Base-by-base conservation (phyloP, 176 grass and related monocot species). In the Secale cereale region DNA sequence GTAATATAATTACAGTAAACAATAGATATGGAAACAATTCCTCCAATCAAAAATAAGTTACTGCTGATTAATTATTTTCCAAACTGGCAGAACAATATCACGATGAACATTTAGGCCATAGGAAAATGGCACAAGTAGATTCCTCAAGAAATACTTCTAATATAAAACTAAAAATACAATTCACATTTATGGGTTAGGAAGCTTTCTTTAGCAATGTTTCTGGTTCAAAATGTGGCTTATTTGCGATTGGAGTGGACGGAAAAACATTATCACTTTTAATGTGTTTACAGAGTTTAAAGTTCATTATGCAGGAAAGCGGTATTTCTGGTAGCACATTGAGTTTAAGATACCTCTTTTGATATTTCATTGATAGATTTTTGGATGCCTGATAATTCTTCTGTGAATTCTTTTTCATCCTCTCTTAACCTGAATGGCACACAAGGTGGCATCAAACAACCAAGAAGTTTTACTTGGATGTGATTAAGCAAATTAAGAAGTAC, bases 261-360 rank as follows among this genome's bases (percentile, higher is more conserved):
- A 46, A 17, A 46, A 20, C 23, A 40, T 80, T 43, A 22, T 50
- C 29, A 35, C 20, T 81, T 22, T 30, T 50, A 13, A 50, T 59
- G 20, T 61, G 35, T 77, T 81, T 50, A 16, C 23, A 64, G 40
- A 64, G 22, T 37, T 52, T 45, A 61, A 35, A 26, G 31, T 39
- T 50, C 15, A 74, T 40, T 65, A 16, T 39, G 13, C 32, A 79
- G 46, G 76, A 78, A 61, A 84, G 40, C 19, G 20, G 65, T 22
- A 39, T 43, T 60, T 36, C 23, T 76, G 22, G 43, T 74, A 46
- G 16, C 41, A 87, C 69, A 70, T 54, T 37, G 16, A 52, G 5
- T 40, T 57, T 35, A 33, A 43, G 40, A 23, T 81, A 93, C 95
- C 93, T 98, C 91, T 83, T 90, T 89, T 83, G 70, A 56, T 2